Percentiles rank a stretch among this genome's conserved stretches.
These are phyloP conservation scores for Mortierella sp. DNA, from an alignment of 371 early-diverging fungal species.

Conservation along the genomic window DNA sequence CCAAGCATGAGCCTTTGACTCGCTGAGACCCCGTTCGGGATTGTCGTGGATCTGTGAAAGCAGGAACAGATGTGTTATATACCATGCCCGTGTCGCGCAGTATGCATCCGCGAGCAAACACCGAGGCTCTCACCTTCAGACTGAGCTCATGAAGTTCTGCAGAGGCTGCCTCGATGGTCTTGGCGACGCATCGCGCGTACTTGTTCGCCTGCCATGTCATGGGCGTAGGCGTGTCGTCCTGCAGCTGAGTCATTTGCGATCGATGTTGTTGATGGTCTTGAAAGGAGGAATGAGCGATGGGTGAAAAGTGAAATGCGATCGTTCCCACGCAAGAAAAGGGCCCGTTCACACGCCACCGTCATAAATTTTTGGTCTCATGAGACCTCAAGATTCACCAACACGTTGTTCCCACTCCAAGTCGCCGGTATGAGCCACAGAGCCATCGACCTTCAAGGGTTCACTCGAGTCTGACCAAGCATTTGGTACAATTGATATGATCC, in stretches of 20 bases:
- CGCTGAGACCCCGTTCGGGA: slow-evolving; percentile 55
- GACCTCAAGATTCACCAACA: no score
- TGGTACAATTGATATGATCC: no score
- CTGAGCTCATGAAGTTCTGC: slow-evolving; percentile 59
- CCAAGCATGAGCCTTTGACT: slow-evolving; percentile 50
- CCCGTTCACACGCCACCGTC: no score
- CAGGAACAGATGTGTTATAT: background rate
- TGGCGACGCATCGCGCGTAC: slow-evolving; percentile 45
- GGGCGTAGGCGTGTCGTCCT: background rate
- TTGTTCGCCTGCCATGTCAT: slow-evolving; percentile 32
- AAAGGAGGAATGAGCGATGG: no score
- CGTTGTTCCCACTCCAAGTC: no score
- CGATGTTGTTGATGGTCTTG: no score
- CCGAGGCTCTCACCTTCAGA: slow-evolving; percentile 49
- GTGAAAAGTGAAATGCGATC: no score
- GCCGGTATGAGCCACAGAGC: background rate
- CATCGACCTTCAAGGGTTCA: background rate
- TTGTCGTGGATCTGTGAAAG: slow-evolving; percentile 52
- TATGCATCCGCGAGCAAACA: background rate
- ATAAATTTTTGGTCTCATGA: no score
- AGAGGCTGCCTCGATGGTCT: slow-evolving; percentile 56
- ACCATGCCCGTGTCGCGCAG: background rate
- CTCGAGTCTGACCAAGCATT: no score
- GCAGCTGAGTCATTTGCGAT: background rate
- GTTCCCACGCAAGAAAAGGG: no score